Percentiles rank a stretch among this genome's conserved stretches.
Evolutionary conservation across 2,329 filamentous ascomycete genomes (phyloP).

Genomic region (Cucurbitaria berberidis): DNA sequence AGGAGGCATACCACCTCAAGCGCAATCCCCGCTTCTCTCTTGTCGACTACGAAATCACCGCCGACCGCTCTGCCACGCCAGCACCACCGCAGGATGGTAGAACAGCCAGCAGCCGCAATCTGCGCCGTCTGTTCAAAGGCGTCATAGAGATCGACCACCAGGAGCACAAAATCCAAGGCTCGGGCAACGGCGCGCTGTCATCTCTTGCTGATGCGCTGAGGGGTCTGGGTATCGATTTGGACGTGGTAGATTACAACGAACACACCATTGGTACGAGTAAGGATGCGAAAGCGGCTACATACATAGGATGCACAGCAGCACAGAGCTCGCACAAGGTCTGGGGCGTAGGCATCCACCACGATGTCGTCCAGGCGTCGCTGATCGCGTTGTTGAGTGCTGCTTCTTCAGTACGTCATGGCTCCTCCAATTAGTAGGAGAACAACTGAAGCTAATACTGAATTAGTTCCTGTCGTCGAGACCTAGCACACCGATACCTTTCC

Average conservation of each 20-base stretch:
- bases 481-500: slow-evolving; percentile 70
- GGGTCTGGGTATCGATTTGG: slow-evolving; percentile 80
- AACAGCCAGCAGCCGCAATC: slow-evolving; percentile 76
- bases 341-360: slow-evolving; percentile 91
- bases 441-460: slow-evolving; percentile 10
- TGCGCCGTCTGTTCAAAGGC: slow-evolving; percentile 83
- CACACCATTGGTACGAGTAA: slow-evolving; percentile 84
- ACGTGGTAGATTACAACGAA: slow-evolving; percentile 95
- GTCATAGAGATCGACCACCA: slow-evolving; percentile 81
- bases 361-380: slow-evolving; percentile 88
- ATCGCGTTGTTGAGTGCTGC: slow-evolving; percentile 85
- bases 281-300: slow-evolving; percentile 90
- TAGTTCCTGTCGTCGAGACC: slow-evolving; percentile 77
- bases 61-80: slow-evolving; percentile 80
- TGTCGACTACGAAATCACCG: slow-evolving; percentile 88
- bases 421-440: background rate
- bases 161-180: slow-evolving; percentile 79
- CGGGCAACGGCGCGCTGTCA: slow-evolving; percentile 89
- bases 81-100: slow-evolving; percentile 71
- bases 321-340: slow-evolving; percentile 76
- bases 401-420: slow-evolving; percentile 70
- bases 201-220: slow-evolving; percentile 82
- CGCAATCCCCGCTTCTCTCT: slow-evolving; percentile 84
- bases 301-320: slow-evolving; percentile 82
- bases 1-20: slow-evolving; percentile 83